Evolutionary conservation across 306 rosid species (phyloP), one percentile per base, ranked within the genome.

Genomic region (Senna siamea): DNA sequence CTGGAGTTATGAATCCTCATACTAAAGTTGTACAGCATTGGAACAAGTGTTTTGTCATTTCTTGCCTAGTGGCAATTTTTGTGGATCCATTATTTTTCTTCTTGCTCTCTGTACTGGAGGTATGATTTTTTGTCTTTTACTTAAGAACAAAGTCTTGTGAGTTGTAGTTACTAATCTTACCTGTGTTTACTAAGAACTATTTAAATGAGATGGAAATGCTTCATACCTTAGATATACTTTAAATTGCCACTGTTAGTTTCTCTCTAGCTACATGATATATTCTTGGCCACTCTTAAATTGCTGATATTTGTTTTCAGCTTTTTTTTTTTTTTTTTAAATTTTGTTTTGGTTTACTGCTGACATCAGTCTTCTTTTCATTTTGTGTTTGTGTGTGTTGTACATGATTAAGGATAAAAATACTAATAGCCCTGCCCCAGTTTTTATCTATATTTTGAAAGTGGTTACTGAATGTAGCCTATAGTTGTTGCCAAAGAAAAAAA

Each of bases 1-100:
- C 90, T 50, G 92, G 92, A 75, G 88, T 91, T 60, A 89, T 91
- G 86, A 91, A 91, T 66, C 98, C 97, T 78, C 98, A 90, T 75
- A 8, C 87, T 55, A 90, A 78, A 82, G 70, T 83, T 37, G 85
- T 91, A 66, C 98, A 89, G 69, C 87, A 32, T 12, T 93, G 98
- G 98, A 91, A 79, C 85, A 76, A 85, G 62, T 76, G 85, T 74
- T 89, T 93, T 61, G 93, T 81, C 82, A 87, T 87, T 56, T 75
- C 83, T 76, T 87, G 97, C 88, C 47, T 91, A 55, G 30, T 79
- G 34, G 87, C 97, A 66, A 80, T 89, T 73, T 93, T 90, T 73
- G 83, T 93, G 46, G 97, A 93, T 74, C 98, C 98, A 1, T 80
- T 93, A 69, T 86, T 89, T 86, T 91, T 91, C 87, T 87, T 87